These are phyloP conservation scores for Grigorovia transvaalensis DNA, from an alignment of 805 yeast genomes.

Conservation along the genomic window DNA sequence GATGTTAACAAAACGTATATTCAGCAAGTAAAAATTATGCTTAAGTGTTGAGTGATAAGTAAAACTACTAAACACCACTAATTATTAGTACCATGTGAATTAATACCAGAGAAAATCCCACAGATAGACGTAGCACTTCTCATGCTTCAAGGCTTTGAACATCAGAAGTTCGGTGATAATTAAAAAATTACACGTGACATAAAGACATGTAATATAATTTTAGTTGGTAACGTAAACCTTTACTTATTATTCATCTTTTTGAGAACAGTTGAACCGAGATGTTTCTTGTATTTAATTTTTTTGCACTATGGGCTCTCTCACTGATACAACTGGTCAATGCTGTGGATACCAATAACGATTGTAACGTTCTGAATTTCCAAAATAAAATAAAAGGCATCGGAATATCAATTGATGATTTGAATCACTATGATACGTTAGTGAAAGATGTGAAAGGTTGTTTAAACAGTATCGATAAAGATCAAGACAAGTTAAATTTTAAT, in stretches of 20 bases:
- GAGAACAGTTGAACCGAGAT: neutral
- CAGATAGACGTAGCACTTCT: no score
- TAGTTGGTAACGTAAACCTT: constrained; percentile 1
- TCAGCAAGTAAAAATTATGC: no score
- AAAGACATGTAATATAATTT: neutral
- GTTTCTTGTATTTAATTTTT: neutral
- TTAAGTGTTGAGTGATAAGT: no score
- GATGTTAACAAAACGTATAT: no score
- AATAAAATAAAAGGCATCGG: neutral
- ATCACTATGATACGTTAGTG: neutral
- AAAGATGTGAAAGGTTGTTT: neutral
- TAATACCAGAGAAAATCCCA: no score
- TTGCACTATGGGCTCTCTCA: neutral
- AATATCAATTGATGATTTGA: neutral
- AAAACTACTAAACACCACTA: no score
- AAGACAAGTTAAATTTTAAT: neutral
- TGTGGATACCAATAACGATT: neutral
- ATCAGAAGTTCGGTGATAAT: no score
- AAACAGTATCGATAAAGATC: no score
- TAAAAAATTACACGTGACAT: no score
- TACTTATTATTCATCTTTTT: neutral
- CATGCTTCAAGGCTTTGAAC: no score
- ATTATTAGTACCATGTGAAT: no score
- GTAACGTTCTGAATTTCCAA: neutral
- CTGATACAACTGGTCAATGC: neutral